Evolutionary conservation across 306 rosid genomes (phyloP).

Genomic region (Delonix regia): DNA sequence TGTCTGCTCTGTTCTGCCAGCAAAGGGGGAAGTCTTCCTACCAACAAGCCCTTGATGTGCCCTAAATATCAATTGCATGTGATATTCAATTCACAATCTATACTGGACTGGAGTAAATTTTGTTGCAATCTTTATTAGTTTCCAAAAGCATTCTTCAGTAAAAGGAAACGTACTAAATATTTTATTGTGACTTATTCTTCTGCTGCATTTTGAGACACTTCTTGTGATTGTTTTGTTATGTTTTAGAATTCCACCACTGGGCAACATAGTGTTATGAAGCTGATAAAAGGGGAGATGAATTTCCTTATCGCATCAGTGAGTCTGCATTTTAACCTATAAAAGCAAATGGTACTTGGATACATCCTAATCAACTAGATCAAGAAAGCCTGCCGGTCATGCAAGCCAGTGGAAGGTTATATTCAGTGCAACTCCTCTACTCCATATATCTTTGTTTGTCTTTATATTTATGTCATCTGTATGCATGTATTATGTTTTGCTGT

Average conservation of each 20-base stretch:
- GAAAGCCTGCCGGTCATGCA: constrained; percentile 49
- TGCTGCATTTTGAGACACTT: constrained; percentile 22
- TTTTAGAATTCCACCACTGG: constrained; percentile 23
- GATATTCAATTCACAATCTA: constrained; percentile 9
- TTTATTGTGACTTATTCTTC: constrained; percentile 1
- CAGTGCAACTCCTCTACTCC: neutral
- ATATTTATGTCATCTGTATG: constrained; percentile 18
- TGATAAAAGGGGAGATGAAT: constrained; percentile 31
- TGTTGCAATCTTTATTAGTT: constrained; percentile 22
- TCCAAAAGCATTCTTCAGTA: constrained; percentile 13
- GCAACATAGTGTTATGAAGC: constrained; percentile 30
- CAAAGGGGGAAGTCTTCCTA: neutral
- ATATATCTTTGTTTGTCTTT: constrained; percentile 18
- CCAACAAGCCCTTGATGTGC: neutral
- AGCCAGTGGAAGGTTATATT: constrained; percentile 57
- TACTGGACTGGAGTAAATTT: neutral
- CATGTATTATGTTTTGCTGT: constrained; percentile 29
- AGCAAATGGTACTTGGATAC: constrained; percentile 30
- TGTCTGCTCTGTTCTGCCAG: constrained; percentile 1
- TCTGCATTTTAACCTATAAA: constrained; percentile 29
- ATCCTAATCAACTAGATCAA: constrained; percentile 35
- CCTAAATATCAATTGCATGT: neutral
- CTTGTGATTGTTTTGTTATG: constrained; percentile 29
- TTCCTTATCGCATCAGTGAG: constrained; percentile 21
- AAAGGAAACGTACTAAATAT: constrained; percentile 22